A percentile compares a stretch with the other conserved stretches of the same genome.
These are phyloP conservation scores for Botryotinia globosa DNA, from an alignment of 2,329 filamentous ascomycete genomes.

Conservation along the genomic window DNA sequence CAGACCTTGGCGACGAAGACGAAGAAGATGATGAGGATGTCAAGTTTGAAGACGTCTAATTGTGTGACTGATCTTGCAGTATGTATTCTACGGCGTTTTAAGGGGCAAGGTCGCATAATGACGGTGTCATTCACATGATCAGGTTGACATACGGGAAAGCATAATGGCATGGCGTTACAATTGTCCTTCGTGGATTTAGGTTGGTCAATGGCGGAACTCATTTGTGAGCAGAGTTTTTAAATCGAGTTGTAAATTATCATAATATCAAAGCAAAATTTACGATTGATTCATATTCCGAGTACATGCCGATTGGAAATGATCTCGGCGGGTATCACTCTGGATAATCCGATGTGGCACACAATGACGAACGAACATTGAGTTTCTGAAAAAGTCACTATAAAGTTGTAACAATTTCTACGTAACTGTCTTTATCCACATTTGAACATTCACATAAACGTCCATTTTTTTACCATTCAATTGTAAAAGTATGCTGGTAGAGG, in stretches of 20 bases:
- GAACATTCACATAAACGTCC: not conserved
- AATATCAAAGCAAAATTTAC: not conserved
- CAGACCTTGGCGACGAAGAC: constrained; percentile 53
- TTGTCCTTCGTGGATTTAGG: not conserved
- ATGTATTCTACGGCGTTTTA: constrained; percentile 19
- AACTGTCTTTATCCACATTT: not conserved
- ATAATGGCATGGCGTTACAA: constrained; percentile 17
- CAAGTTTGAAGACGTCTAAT: constrained; percentile 73
- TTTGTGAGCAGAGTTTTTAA: not conserved
- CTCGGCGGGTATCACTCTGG: not conserved
- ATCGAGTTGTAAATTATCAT: constrained; percentile 10
- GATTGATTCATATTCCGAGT: not conserved
- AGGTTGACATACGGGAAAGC: constrained; percentile 12
- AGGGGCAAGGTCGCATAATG: constrained; percentile 5
- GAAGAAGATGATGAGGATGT: constrained; percentile 63
- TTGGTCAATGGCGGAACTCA: not conserved
- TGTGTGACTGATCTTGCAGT: not conserved
- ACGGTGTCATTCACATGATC: constrained; percentile 5
- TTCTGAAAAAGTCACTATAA: constrained; percentile 1
- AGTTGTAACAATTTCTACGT: not conserved
- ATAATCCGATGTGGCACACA: constrained; percentile 8
- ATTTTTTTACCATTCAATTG: not conserved
- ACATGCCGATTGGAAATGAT: not conserved
- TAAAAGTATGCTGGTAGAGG: constrained; percentile 6
- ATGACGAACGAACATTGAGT: constrained; percentile 19